A percentile compares a stretch with the other conserved stretches of the same genome.
phyloP scores from a whole-genome alignment of 257 asterid genomes.

The Agastache rugosa region DNA sequence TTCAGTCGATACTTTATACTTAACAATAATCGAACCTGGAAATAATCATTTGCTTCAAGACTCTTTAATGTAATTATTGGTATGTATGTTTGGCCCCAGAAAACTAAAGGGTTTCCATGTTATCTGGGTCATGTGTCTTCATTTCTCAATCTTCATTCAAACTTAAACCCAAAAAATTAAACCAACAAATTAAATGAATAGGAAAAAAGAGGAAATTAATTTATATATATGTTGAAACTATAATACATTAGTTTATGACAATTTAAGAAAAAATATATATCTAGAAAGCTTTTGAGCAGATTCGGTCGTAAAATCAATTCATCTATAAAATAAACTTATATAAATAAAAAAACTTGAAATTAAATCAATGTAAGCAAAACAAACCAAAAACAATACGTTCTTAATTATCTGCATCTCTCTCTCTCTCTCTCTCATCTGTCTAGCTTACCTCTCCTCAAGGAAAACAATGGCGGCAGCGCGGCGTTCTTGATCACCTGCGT shows the following conservation, averaged over 20 bases:
- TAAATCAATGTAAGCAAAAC: conserved; percentile 3
- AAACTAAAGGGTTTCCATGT: conserved; percentile 33
- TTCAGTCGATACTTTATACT: too few relatives aligned
- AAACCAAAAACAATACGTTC: conserved; percentile 32
- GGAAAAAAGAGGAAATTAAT: background rate
- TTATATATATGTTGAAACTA: background rate
- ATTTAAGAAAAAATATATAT: conserved; percentile 13
- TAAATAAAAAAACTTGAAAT: conserved; percentile 15
- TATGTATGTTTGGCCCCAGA: conserved; percentile 22
- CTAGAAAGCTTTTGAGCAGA: background rate
- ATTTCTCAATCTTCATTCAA: conserved; percentile 27
- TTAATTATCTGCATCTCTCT: conserved; percentile 27
- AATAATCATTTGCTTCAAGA: conserved; percentile 13
- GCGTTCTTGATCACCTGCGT: conserved; percentile 59
- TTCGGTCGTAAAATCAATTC: background rate
- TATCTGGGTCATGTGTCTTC: conserved; percentile 48
- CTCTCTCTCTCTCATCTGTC: conserved; percentile 41
- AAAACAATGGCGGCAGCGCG: conserved; percentile 61
- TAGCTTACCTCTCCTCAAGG: conserved; percentile 59
- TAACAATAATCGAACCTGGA: conserved; percentile 5
- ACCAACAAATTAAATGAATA: background rate
- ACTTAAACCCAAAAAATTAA: conserved; percentile 1
- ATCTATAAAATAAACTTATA: conserved; percentile 3
- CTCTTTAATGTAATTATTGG: conserved; percentile 24
- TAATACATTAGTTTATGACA: conserved; percentile 7